Conservation (phyloP, 306 rosid genomes). For the Notholithocarpus densiflorus region DNA sequence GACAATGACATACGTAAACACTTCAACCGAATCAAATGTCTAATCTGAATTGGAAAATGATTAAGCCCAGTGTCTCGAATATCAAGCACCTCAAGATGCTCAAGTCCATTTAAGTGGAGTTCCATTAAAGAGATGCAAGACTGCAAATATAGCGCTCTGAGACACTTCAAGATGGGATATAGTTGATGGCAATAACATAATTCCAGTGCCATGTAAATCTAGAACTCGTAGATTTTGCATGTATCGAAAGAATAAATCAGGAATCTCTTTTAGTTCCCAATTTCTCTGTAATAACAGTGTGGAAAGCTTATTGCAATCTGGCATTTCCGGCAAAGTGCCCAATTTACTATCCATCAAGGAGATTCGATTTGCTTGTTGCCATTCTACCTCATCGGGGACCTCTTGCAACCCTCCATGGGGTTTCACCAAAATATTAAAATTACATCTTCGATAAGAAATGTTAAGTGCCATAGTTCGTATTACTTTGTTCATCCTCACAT, state of each 20-base stretch:
- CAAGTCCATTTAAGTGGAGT: constrained; percentile 14
- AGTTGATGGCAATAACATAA: constrained; percentile 9
- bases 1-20: constrained; percentile 22
- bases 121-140: neutral
- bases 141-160: constrained; percentile 13
- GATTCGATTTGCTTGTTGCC: constrained; percentile 4
- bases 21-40: constrained; percentile 6
- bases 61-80: constrained; percentile 9
- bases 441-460: neutral
- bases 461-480: constrained; percentile 23
- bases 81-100: constrained; percentile 32
- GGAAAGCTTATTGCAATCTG: neutral
- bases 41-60: constrained; percentile 7
- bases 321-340: neutral
- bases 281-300: constrained; percentile 10
- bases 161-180: constrained; percentile 10
- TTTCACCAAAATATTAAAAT: neutral
- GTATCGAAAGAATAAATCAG: neutral
- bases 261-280: neutral
- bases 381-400: neutral
- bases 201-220: constrained; percentile 9
- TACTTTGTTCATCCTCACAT: constrained; percentile 23
- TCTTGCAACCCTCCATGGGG: neutral
- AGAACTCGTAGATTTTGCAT: constrained; percentile 6
- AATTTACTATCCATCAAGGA: constrained; percentile 5